These are phyloP conservation scores for Luffa aegyptiaca DNA, from an alignment of 306 rosid genomes.

Conservation along the genomic window DNA sequence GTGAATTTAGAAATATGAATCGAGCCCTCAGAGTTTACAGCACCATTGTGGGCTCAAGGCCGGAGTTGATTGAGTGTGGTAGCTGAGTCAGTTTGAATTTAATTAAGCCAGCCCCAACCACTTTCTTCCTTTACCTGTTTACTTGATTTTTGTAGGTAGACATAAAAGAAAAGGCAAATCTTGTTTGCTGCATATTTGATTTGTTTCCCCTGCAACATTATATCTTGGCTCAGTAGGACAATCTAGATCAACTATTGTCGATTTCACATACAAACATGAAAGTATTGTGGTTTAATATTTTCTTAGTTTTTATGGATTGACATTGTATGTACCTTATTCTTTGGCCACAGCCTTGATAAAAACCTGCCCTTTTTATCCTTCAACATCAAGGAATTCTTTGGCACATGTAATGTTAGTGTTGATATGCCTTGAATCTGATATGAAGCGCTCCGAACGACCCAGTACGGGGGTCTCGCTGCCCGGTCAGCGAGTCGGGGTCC, in stretches of 20 bases:
- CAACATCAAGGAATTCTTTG: background rate
- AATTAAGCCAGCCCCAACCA: background rate
- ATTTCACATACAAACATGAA: background rate
- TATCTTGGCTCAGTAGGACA: background rate
- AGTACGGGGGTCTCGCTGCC: no score
- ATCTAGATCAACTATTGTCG: background rate
- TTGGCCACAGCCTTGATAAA: background rate
- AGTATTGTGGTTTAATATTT: background rate
- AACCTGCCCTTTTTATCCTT: background rate
- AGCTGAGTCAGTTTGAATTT: background rate
- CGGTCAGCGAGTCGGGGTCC: no score
- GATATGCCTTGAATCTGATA: no score
- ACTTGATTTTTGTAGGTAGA: background rate
- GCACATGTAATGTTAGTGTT: background rate
- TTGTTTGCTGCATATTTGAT: background rate
- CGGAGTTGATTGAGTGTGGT: background rate
- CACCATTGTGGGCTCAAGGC: background rate
- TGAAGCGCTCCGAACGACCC: no score
- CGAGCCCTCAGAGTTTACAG: background rate
- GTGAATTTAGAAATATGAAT: background rate
- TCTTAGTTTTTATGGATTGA: background rate
- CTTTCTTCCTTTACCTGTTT: background rate
- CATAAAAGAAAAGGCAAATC: background rate
- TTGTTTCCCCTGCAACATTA: background rate
- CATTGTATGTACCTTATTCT: background rate